These are phyloP conservation scores for Helicocarpus griseus DNA, from an alignment of 2,329 filamentous ascomycete genomes.

Conservation along the genomic window DNA sequence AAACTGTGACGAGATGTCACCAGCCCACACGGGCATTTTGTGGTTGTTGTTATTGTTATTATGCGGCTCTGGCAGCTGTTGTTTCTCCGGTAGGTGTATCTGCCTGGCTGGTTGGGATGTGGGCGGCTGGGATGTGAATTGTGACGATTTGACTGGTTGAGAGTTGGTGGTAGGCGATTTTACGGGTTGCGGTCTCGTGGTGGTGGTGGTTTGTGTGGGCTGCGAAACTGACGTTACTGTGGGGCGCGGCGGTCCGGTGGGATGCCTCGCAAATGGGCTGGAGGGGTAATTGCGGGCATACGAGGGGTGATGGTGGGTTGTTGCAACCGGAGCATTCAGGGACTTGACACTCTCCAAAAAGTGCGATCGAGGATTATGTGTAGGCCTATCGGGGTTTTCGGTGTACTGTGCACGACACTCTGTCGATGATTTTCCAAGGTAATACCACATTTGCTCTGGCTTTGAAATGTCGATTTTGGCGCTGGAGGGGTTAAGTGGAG, in stretches of 20 bases:
- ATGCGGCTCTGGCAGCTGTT: background rate
- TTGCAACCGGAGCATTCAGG: constrained; percentile 21
- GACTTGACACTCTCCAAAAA: constrained; percentile 40
- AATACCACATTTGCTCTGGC: constrained; percentile 74
- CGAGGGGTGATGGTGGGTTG: constrained; percentile 19
- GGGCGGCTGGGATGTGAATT: constrained; percentile 7
- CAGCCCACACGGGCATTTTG: constrained; percentile 3
- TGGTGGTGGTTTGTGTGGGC: constrained; percentile 11
- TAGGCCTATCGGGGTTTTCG: constrained; percentile 52
- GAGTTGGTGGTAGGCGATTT: background rate
- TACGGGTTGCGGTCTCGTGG: background rate
- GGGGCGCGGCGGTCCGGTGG: constrained; percentile 7
- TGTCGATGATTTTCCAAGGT: constrained; percentile 75
- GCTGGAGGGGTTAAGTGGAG: constrained; percentile 49
- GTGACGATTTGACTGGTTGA: background rate
- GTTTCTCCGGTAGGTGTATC: background rate
- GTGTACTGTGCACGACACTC: constrained; percentile 89
- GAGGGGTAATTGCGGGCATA: constrained; percentile 20
- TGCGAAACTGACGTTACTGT: constrained; percentile 8
- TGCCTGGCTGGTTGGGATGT: constrained; percentile 18
- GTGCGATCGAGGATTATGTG: constrained; percentile 41
- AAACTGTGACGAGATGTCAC: constrained; percentile 9
- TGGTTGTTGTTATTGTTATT: constrained; percentile 1
- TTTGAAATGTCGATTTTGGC: constrained; percentile 62
- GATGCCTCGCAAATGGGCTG: constrained; percentile 16